Percentiles rank a stretch among this genome's conserved stretches.
phyloP scores from a whole-genome alignment of 148 eudicot genomes.

The Rhododendron kiyosumense region DNA sequence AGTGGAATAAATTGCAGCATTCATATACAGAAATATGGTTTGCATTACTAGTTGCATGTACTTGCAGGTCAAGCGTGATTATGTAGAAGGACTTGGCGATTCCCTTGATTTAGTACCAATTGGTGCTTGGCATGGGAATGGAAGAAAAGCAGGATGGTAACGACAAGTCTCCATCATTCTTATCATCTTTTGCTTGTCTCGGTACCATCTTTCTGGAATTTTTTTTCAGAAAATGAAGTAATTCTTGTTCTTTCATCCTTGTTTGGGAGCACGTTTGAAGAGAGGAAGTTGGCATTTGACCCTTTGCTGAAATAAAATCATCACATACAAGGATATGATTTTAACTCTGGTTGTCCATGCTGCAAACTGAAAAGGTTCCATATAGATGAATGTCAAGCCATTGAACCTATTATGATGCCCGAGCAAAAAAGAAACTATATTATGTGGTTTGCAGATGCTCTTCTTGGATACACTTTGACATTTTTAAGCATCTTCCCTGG shows the following conservation, averaged over 20 bases:
- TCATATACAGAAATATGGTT: neutral
- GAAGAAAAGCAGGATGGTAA: conserved; percentile 99
- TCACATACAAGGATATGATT: neutral
- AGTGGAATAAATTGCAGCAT: neutral
- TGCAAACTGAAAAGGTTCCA: neutral
- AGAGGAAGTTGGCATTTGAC: neutral
- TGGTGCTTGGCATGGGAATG: conserved; percentile 99
- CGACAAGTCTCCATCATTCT: neutral
- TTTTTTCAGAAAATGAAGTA: neutral
- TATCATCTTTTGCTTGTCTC: neutral
- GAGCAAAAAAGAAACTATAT: neutral
- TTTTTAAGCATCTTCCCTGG: neutral
- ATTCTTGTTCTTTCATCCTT: neutral
- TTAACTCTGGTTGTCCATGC: neutral
- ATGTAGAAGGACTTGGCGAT: conserved; percentile 81
- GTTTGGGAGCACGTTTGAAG: neutral
- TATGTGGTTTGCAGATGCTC: neutral
- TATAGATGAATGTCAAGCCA: neutral
- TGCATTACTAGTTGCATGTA: neutral
- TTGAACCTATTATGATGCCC: neutral
- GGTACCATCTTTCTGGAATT: neutral
- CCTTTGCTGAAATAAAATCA: neutral
- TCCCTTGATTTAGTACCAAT: conserved; percentile 94
- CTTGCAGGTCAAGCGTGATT: conserved; percentile 89
- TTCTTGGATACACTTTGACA: neutral